Conservation (phyloP, 768 basidiomycete genomes). For the Mrakia hoshinonis region DNA sequence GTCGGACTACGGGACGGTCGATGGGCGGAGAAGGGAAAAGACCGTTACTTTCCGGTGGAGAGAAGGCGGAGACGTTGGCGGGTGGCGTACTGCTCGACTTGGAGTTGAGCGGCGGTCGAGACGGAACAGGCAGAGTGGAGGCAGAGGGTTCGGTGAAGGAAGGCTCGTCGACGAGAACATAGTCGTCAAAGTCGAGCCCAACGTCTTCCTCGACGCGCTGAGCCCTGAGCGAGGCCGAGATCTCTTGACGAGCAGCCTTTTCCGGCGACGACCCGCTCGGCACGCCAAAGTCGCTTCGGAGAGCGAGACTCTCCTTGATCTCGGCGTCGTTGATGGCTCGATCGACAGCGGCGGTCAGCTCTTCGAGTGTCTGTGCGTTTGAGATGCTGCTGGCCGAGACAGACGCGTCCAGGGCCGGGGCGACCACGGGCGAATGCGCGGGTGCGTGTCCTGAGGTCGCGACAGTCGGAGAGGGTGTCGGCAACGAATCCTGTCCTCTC, state of each 20-base stretch:
- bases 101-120: neutral
- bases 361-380: conserved; percentile 41
- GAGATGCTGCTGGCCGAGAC: conserved; percentile 30
- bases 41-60: neutral
- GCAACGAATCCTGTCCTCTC: neutral
- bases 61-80: neutral
- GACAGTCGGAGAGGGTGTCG: neutral
- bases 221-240: neutral
- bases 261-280: neutral
- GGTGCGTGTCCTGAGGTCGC: neutral
- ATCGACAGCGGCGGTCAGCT: conserved; percentile 42
- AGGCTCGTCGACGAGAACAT: conserved; percentile 6
- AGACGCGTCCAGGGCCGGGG: neutral
- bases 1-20: neutral
- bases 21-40: neutral
- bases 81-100: neutral
- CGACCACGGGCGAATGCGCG: neutral
- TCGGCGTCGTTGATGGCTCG: conserved; percentile 42
- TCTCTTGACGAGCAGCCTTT: neutral
- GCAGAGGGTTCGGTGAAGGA: conserved; percentile 2
- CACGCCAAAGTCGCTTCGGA: conserved; percentile 17
- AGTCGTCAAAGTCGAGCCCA: neutral
- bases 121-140: neutral
- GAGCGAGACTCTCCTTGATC: conserved; percentile 25
- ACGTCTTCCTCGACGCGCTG: conserved; percentile 1